Evolutionary conservation across 2,329 filamentous ascomycete genomes (phyloP).

Genomic region (Nemania sp.): DNA sequence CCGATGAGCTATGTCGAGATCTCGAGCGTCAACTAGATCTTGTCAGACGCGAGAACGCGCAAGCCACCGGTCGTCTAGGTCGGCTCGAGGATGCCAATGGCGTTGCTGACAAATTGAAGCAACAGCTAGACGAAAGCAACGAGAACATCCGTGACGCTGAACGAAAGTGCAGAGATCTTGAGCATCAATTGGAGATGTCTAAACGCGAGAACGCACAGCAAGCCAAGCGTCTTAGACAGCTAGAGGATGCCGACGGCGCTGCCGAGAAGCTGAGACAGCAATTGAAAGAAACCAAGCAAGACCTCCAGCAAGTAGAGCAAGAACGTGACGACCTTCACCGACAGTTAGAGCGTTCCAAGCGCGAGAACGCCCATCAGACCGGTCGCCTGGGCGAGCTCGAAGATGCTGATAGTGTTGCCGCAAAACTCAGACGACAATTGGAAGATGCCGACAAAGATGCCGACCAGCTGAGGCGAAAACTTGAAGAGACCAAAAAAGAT

Average conservation of each 20-base stretch:
- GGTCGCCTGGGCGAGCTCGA: not conserved
- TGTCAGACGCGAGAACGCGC: constrained; percentile 30
- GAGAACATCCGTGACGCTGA: constrained; percentile 67
- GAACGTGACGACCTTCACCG: constrained; percentile 50
- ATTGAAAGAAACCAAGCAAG: not conserved
- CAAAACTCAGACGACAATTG: constrained; percentile 43
- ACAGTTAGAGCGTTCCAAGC: constrained; percentile 44
- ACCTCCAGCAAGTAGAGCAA: constrained; percentile 39
- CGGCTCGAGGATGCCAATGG: constrained; percentile 31
- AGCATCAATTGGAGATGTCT: constrained; percentile 46
- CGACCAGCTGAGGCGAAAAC: constrained; percentile 42
- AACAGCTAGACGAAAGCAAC: constrained; percentile 61
- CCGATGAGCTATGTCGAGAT: constrained; percentile 48
- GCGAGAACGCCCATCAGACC: constrained; percentile 27
- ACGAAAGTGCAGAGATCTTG: constrained; percentile 41
- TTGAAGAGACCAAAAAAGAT: constrained; percentile 66
- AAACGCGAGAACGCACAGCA: constrained; percentile 31
- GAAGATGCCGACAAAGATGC: constrained; percentile 35
- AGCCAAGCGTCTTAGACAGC: constrained; percentile 25
- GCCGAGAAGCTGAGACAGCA: constrained; percentile 40
- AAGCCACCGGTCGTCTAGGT: constrained; percentile 27
- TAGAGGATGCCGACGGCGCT: constrained; percentile 33
- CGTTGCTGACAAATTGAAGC: constrained; percentile 43
- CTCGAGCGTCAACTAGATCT: constrained; percentile 49
- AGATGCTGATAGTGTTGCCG: constrained; percentile 37